A percentile compares a stretch with the other conserved stretches of the same genome.
phyloP scores from a whole-genome alignment of 345 rosid genomes.

The Limnanthes douglasii region DNA sequence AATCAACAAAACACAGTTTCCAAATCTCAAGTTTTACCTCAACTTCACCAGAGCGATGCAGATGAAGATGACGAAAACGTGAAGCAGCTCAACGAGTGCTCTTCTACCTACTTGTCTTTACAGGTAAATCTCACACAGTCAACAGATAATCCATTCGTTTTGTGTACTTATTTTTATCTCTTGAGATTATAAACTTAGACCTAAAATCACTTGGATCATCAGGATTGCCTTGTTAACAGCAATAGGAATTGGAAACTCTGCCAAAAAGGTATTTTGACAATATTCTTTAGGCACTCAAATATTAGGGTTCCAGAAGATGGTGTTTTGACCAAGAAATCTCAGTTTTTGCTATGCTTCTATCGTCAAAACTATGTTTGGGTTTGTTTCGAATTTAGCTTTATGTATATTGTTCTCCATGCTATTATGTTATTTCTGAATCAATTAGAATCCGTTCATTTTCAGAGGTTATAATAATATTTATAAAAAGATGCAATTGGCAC shows the following conservation, averaged over 20 bases:
- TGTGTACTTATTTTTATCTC: not conserved
- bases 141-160: not conserved
- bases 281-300: not conserved
- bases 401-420: not conserved
- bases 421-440: not conserved
- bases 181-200: conserved; percentile 10
- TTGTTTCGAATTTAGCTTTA: not conserved
- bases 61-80: conserved; percentile 83
- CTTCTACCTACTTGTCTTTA: conserved; percentile 49
- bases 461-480: too few relatives aligned
- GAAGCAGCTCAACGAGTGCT: conserved; percentile 76
- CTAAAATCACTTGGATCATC: conserved; percentile 1
- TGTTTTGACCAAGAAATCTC: conserved; percentile 2
- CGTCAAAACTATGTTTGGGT: not conserved
- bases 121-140: conserved; percentile 29
- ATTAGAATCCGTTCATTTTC: not conserved
- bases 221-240: conserved; percentile 68
- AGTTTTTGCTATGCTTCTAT: not conserved
- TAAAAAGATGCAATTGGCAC: not conserved
- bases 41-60: conserved; percentile 55
- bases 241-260: conserved; percentile 82
- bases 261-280: conserved; percentile 37
- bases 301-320: conserved; percentile 4
- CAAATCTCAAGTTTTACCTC: too few relatives aligned
- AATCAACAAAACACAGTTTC: too few relatives aligned